Evolutionary conservation across 441 rosid species (phyloP).

Genomic region (Sinapis alba): DNA sequence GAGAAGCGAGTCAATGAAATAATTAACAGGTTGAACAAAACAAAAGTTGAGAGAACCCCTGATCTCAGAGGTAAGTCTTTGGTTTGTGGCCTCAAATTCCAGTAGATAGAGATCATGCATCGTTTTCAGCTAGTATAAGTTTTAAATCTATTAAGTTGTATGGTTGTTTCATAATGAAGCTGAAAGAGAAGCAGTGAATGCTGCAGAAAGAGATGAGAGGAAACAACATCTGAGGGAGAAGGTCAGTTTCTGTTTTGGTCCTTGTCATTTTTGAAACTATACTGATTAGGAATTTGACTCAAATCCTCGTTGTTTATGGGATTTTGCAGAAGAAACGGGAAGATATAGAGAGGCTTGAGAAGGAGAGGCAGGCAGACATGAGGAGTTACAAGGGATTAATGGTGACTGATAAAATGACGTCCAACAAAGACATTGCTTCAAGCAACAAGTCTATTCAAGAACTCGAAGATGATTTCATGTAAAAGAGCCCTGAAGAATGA

Average conservation of each 20-base stretch:
- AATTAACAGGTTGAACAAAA: slow-evolving; percentile 88
- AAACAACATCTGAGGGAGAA: slow-evolving; percentile 81
- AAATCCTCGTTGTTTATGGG: neutral
- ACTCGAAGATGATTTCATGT: slow-evolving; percentile 97
- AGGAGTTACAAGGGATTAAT: slow-evolving; percentile 97
- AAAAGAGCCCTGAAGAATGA: slow-evolving; percentile 33
- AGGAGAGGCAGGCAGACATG: slow-evolving; percentile 87
- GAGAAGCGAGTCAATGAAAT: slow-evolving; percentile 93
- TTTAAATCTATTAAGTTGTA: neutral
- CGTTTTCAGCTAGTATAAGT: neutral
- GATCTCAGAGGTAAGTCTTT: slow-evolving; percentile 75
- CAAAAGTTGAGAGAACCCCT: slow-evolving; percentile 87
- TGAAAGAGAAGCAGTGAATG: slow-evolving; percentile 87
- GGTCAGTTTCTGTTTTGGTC: slow-evolving; percentile 47
- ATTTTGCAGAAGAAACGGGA: slow-evolving; percentile 78
- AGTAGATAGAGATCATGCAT: neutral
- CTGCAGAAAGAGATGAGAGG: slow-evolving; percentile 91
- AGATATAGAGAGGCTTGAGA: slow-evolving; percentile 87
- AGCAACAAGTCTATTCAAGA: slow-evolving; percentile 91
- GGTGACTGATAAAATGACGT: slow-evolving; percentile 97
- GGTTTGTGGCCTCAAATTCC: neutral
- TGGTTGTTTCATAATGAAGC: slow-evolving; percentile 52
- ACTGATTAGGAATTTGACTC: neutral
- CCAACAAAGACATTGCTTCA: slow-evolving; percentile 88
- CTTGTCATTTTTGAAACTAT: neutral